Conservation (phyloP, 257 asterid genomes). For the Ilex asprella region DNA sequence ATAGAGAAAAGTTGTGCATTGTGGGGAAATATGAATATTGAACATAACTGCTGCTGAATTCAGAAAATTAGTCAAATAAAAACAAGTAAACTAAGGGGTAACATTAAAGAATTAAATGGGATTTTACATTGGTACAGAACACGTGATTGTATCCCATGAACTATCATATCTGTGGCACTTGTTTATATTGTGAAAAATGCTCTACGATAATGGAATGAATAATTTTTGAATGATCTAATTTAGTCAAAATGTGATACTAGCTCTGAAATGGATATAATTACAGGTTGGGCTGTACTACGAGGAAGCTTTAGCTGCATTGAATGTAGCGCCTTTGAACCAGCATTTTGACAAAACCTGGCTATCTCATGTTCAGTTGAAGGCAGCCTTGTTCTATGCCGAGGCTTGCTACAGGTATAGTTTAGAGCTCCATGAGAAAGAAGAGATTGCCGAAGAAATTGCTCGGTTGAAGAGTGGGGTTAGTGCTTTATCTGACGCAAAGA, state of each 20-base stretch:
- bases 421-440: slow-evolving; percentile 94
- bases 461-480: slow-evolving; percentile 79
- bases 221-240: not conserved
- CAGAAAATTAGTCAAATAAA: no score
- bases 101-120: no score
- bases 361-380: slow-evolving; percentile 86
- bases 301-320: slow-evolving; percentile 77
- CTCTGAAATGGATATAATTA: slow-evolving; percentile 14
- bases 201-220: no score
- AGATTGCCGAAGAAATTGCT: slow-evolving; percentile 95
- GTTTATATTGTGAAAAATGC: no score
- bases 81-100: no score
- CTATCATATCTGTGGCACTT: no score
- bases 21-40: no score
- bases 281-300: slow-evolving; percentile 90
- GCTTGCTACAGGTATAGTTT: slow-evolving; percentile 86
- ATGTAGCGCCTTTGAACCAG: slow-evolving; percentile 69
- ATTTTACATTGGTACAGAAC: no score
- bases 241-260: not conserved
- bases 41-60: no score
- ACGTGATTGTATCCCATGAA: no score
- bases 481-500: slow-evolving; percentile 73
- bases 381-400: slow-evolving; percentile 91
- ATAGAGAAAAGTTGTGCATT: no score
- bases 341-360: slow-evolving; percentile 91